These are phyloP conservation scores for Ampelomyces quisqualis DNA, from an alignment of 2,329 filamentous ascomycete genomes.

Conservation along the genomic window DNA sequence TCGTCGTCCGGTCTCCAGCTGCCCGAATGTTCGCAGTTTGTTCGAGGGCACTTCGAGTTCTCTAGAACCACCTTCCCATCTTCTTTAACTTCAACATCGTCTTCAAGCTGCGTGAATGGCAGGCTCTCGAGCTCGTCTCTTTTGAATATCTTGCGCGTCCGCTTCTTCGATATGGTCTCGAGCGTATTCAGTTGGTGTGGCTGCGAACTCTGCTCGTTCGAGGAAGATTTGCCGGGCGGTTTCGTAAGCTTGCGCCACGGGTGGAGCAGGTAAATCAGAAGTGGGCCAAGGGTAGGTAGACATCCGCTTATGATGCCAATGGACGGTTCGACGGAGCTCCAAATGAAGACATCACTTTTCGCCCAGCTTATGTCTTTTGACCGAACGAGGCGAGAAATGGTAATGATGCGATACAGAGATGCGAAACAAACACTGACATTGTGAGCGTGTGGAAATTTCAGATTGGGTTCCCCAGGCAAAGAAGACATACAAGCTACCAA, in stretches of 20 bases:
- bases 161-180: conserved; percentile 27
- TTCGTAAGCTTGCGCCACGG: conserved; percentile 13
- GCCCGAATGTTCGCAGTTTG: conserved; percentile 10
- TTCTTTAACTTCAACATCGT: conserved; percentile 1
- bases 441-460: background rate
- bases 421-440: conserved; percentile 24
- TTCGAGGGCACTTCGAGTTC: background rate
- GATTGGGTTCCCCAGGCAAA: too few relatives aligned
- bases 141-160: conserved; percentile 20
- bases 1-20: conserved; percentile 23
- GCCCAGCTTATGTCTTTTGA: conserved; percentile 29
- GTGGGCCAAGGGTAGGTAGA: conserved; percentile 25
- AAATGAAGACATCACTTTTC: conserved; percentile 33
- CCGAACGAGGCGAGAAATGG: conserved; percentile 19
- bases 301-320: conserved; percentile 32
- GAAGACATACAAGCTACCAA: conserved; percentile 26
- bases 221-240: conserved; percentile 12
- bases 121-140: conserved; percentile 17
- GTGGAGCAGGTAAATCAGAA: conserved; percentile 16
- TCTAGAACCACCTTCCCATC: background rate
- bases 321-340: conserved; percentile 28
- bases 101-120: conserved; percentile 10
- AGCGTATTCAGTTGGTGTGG: conserved; percentile 13
- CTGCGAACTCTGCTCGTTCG: conserved; percentile 3
- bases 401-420: conserved; percentile 31